Conservation (phyloP, 2,329 filamentous ascomycete genomes). For the Pseudogymnoascus sp. region DNA sequence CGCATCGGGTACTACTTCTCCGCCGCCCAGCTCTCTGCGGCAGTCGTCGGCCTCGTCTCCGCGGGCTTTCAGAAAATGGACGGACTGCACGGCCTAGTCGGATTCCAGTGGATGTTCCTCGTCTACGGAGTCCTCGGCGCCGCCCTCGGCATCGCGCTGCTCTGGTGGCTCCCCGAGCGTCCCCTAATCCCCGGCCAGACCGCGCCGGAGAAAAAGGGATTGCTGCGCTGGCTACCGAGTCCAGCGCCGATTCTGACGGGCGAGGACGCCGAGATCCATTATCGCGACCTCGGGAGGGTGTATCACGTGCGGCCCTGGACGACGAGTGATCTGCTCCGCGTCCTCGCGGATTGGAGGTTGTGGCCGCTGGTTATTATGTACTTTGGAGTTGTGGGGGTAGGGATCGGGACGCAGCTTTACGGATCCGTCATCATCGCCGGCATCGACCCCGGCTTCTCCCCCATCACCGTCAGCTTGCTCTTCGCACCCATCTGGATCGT, state of each 20-base stretch:
- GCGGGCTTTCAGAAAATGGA: constrained; percentile 92
- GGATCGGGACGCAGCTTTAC: constrained; percentile 83
- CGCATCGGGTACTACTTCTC: constrained; percentile 87
- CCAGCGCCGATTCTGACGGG: constrained; percentile 64
- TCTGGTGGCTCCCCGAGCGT: constrained; percentile 88
- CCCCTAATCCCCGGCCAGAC: constrained; percentile 63
- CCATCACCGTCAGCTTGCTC: constrained; percentile 68
- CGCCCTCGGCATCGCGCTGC: constrained; percentile 59
- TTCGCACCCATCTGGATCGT: constrained; percentile 91
- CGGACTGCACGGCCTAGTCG: constrained; percentile 63
- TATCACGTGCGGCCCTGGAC: constrained; percentile 71
- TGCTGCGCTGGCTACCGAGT: constrained; percentile 57
- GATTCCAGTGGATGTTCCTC: constrained; percentile 90
- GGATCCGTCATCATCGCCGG: constrained; percentile 76
- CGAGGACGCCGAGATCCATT: constrained; percentile 73
- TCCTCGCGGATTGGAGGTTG: constrained; percentile 77
- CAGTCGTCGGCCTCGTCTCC: constrained; percentile 81
- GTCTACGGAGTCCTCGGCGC: constrained; percentile 72
- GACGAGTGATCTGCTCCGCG: constrained; percentile 56
- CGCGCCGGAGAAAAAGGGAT: constrained; percentile 31
- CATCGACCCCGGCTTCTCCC: constrained; percentile 65
- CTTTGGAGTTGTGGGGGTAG: constrained; percentile 87
- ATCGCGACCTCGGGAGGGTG: constrained; percentile 70
- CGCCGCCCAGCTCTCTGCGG: constrained; percentile 78
- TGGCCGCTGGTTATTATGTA: constrained; percentile 89